Base-by-base conservation (phyloP, 768 basidiomycete species). In the Collybiopsis confluens region DNA sequence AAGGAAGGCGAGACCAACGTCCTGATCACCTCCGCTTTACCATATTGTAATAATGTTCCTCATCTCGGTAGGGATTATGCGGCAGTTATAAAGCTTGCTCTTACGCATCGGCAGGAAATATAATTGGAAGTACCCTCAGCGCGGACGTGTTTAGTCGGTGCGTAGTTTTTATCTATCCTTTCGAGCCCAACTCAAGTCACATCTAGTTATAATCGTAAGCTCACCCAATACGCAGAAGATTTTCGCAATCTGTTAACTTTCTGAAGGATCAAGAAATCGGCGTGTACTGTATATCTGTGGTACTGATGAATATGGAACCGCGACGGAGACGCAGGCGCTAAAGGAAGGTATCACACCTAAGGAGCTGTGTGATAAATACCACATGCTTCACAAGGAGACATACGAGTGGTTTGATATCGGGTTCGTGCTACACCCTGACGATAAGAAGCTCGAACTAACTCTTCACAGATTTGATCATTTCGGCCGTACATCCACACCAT, bases 261-360 rank as follows among this genome's bases (percentile, higher is more conserved):
- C n/a, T n/a, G n/a, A n/a, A 80, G 78, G 84, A 30, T 88, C 92
- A 27, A 76, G 88, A 62, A 97, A 98, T 75, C 77, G 88, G 61
- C 84, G 86, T 41, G 96, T 93, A 0, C 77, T 98, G 28, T 99
- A 96, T 66, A 80, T 99, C 53, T 99, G 97, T 69, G 97, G 97
- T 24, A 98, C 97, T 3, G 97, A 99, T 65, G 97, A 99, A 70
- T 99, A 99, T 63, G 97, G 97, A n/a, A 99, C 97, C 6, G 96
- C 97, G 0, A 97, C 97, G 0, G 97, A 99, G 75, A 98, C 95
- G 2, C 95, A 97, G 68, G 96, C 97, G 3, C 68, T 92, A 55
- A 92, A 93, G 64, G 92, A 96, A 65, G 83, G 85, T 0, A 68
- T 94, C 36, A 83, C 89, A 10, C 89, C 93, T 0, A 75, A 74